Conservation (phyloP, 192 early-diverging fungal species). For the Lunasporangiospora selenospora region DNA sequence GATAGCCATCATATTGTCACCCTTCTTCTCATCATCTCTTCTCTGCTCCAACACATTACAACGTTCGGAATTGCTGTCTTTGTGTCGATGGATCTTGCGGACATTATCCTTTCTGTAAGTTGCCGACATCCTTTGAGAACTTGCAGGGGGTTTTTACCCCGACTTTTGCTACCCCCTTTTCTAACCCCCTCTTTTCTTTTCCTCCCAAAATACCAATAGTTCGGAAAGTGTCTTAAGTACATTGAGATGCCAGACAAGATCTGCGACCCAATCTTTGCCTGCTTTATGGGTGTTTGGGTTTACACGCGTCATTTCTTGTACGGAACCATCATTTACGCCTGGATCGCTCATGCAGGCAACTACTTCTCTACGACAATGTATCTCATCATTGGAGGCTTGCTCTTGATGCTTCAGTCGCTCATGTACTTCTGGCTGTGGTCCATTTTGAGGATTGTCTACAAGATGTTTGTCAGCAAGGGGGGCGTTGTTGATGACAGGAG, state of each 20-base stretch:
- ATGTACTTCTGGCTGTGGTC: constrained; percentile 82
- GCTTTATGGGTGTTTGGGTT: constrained; percentile 79
- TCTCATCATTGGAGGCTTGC: constrained; percentile 60
- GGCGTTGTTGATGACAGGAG: constrained; percentile 45
- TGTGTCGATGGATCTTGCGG: constrained; percentile 80
- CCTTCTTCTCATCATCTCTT: constrained; percentile 67
- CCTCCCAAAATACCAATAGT: constrained; percentile 1
- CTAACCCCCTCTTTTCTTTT: not conserved
- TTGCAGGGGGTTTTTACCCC: not conserved
- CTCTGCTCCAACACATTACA: constrained; percentile 72
- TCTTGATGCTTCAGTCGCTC: constrained; percentile 68
- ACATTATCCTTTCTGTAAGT: constrained; percentile 72
- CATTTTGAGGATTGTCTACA: constrained; percentile 59
- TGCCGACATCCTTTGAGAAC: not conserved
- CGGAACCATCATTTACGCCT: constrained; percentile 68
- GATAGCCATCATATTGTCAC: constrained; percentile 79
- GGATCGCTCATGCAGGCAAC: constrained; percentile 61
- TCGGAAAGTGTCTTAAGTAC: constrained; percentile 85
- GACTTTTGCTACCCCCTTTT: not conserved
- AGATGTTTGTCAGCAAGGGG: constrained; percentile 45
- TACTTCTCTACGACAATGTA: constrained; percentile 58
- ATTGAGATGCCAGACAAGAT: constrained; percentile 60
- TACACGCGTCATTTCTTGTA: constrained; percentile 77
- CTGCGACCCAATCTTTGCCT: constrained; percentile 74
- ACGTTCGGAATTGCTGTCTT: constrained; percentile 82